Conservation (phyloP, 768 basidiomycete species). For the Cystobasidium onofrii region DNA sequence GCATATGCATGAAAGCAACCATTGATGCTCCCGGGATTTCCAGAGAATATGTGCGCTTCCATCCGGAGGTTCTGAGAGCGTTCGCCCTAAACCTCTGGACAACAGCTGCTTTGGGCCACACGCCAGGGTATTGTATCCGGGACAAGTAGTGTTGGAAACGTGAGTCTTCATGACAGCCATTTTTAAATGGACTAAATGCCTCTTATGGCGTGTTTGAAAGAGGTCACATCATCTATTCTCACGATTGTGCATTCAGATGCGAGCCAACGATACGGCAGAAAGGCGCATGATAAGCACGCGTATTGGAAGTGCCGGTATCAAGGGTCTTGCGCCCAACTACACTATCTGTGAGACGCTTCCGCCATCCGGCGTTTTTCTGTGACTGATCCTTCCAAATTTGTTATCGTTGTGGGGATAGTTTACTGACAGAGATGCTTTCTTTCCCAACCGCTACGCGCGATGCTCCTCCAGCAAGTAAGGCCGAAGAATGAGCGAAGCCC, state of each 20-base stretch:
- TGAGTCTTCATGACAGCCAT: neutral
- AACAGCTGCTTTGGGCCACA: slow-evolving; percentile 49
- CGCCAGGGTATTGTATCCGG: slow-evolving; percentile 49
- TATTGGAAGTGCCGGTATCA: slow-evolving; percentile 34
- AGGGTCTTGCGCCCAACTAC: slow-evolving; percentile 38
- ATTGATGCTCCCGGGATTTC: slow-evolving; percentile 50
- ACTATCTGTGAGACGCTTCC: slow-evolving; percentile 32
- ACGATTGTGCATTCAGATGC: slow-evolving; percentile 43
- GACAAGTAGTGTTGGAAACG: slow-evolving; percentile 39
- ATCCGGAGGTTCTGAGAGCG: slow-evolving; percentile 38
- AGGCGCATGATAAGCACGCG: slow-evolving; percentile 39
- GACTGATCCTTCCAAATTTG: neutral
- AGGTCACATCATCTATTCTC: slow-evolving; percentile 49
- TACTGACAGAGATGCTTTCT: slow-evolving; percentile 40
- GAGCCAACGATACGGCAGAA: slow-evolving; percentile 39
- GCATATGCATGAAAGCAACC: slow-evolving; percentile 48
- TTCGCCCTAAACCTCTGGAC: slow-evolving; percentile 51
- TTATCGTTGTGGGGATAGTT: too few species aligned
- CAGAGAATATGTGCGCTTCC: slow-evolving; percentile 43
- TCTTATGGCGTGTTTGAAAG: slow-evolving; percentile 34
- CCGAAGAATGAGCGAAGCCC: neutral
- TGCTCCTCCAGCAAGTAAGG: slow-evolving; percentile 24
- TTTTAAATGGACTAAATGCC: neutral
- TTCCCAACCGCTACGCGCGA: slow-evolving; percentile 21
- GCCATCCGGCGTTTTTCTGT: neutral